Percentiles rank a stretch among this genome's conserved stretches.
These are phyloP conservation scores for Rickenella mellea DNA, from an alignment of 768 basidiomycete genomes.

Conservation along the genomic window DNA sequence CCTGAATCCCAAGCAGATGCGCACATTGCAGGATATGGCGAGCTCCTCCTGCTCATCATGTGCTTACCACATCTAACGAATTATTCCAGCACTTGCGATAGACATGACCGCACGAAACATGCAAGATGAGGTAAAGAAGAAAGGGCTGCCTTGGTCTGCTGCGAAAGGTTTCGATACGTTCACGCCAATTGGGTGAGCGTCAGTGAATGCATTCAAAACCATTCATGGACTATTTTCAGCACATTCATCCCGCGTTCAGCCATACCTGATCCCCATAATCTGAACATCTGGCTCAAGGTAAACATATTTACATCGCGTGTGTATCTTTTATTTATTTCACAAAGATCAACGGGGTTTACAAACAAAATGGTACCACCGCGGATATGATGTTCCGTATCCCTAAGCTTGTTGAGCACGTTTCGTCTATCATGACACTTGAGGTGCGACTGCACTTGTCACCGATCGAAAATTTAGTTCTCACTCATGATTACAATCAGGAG, in stretches of 20 bases:
- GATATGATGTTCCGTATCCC: slow-evolving; percentile 95
- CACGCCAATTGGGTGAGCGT: slow-evolving; percentile 73
- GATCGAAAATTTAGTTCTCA: neutral
- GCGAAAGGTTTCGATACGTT: slow-evolving; percentile 97
- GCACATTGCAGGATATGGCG: slow-evolving; percentile 90
- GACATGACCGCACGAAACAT: slow-evolving; percentile 96
- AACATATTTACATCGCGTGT: neutral
- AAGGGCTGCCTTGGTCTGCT: slow-evolving; percentile 94
- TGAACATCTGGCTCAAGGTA: slow-evolving; percentile 72
- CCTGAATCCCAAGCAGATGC: slow-evolving; percentile 57
- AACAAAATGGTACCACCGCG: slow-evolving; percentile 76
- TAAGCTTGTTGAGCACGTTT: slow-evolving; percentile 79
- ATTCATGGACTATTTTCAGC: slow-evolving; percentile 24
- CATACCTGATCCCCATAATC: slow-evolving; percentile 63
- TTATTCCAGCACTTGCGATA: slow-evolving; percentile 67
- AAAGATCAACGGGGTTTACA: slow-evolving; percentile 75
- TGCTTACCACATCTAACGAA: neutral
- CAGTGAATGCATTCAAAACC: slow-evolving; percentile 1
- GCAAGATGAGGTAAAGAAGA: slow-evolving; percentile 87
- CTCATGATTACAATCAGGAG: slow-evolving; percentile 40
- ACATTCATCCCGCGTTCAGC: slow-evolving; percentile 71
- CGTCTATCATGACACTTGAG: slow-evolving; percentile 96
- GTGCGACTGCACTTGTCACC: slow-evolving; percentile 27
- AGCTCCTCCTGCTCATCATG: slow-evolving; percentile 9
- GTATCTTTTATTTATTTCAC: neutral